Conservation (phyloP, 2,329 filamentous ascomycete genomes). For the Sporothrix pallida region DNA sequence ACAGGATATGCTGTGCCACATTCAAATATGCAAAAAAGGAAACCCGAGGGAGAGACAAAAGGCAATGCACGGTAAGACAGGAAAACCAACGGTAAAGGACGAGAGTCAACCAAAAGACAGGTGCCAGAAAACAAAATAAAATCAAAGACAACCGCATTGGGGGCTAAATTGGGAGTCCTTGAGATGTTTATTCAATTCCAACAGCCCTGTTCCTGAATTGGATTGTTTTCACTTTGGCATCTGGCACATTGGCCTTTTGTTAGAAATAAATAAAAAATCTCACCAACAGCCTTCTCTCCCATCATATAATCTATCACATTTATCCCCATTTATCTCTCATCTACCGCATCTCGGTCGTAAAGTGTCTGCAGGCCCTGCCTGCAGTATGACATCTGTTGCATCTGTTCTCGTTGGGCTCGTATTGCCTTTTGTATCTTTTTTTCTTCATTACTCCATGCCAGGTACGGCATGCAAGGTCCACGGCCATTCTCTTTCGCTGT, state of each 20-base stretch:
- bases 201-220: background rate
- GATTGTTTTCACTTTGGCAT: background rate
- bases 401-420: background rate
- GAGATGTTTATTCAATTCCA: background rate
- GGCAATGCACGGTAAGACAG: background rate
- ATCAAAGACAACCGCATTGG: background rate
- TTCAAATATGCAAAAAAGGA: background rate
- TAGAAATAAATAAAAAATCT: too few relatives aligned
- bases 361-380: background rate
- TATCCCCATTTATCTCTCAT: conserved; percentile 5
- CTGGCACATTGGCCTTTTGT: background rate
- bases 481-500: background rate
- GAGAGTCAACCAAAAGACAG: background rate
- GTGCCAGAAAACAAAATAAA: background rate
- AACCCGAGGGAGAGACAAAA: background rate
- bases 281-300: background rate
- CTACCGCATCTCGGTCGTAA: conserved; percentile 5
- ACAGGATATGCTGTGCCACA: conserved; percentile 16
- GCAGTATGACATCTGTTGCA: background rate
- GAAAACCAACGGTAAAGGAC: background rate
- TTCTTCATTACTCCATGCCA: conserved; percentile 1
- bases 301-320: background rate
- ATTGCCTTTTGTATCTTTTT: background rate
- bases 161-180: conserved; percentile 10
- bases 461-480: conserved; percentile 24